Conservation (phyloP, 345 rosid genomes). For the Bruguiera gymnorhiza region DNA sequence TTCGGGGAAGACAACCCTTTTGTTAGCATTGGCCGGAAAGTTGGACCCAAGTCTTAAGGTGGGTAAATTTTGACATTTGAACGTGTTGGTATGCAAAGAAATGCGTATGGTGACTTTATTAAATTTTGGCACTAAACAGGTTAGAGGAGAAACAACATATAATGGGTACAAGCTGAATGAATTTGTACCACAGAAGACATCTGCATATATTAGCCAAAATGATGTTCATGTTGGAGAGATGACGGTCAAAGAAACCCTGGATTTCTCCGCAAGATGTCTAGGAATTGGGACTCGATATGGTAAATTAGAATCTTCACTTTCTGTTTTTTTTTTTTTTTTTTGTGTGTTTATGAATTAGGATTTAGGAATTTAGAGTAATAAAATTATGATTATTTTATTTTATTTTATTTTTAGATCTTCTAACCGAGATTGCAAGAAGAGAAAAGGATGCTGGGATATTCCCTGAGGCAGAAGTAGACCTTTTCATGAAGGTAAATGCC, state of each 20-base stretch:
- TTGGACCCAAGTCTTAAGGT: constrained; percentile 64
- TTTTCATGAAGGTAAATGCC: constrained; percentile 70
- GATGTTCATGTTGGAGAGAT: constrained; percentile 10
- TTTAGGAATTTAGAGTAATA: not conserved
- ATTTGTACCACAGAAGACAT: constrained; percentile 18
- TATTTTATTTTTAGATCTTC: constrained; percentile 42
- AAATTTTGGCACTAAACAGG: constrained; percentile 34
- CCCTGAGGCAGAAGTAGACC: constrained; percentile 84
- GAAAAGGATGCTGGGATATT: constrained; percentile 73
- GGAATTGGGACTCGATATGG: constrained; percentile 85
- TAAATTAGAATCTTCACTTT: constrained; percentile 14
- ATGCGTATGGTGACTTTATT: not conserved
- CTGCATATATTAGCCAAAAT: constrained; percentile 14
- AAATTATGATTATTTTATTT: not conserved
- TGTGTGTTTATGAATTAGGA: no score
- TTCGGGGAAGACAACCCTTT: constrained; percentile 78
- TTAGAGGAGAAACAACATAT: constrained; percentile 36
- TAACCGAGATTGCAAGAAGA: constrained; percentile 69
- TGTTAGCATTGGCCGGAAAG: constrained; percentile 68
- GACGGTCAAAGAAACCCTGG: constrained; percentile 16
- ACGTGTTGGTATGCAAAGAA: not conserved
- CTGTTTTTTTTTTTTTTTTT: not conserved
- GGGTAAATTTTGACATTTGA: not conserved
- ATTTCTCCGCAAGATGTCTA: constrained; percentile 63
- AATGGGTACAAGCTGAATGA: constrained; percentile 9